These are phyloP conservation scores for Corniculantispora saksenae DNA, from an alignment of 2,329 filamentous ascomycete species.

Conservation along the genomic window DNA sequence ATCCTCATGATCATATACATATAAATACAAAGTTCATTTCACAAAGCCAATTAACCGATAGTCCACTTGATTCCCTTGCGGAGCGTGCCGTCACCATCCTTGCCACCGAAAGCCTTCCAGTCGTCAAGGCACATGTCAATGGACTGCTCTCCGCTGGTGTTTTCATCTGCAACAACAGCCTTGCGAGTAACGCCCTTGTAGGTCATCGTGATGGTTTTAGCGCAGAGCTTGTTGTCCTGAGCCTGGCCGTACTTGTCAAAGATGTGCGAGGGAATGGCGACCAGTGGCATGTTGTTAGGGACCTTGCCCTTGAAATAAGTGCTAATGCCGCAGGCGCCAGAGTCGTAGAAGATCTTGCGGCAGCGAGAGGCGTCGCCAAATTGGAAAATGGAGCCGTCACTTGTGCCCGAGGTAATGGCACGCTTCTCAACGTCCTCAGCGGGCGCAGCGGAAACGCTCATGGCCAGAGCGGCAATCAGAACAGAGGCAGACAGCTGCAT, in stretches of 20 bases:
- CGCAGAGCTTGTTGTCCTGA: slow-evolving; percentile 20
- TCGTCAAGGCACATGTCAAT: slow-evolving; percentile 22
- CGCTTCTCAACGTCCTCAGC: slow-evolving; percentile 1
- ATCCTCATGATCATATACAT: background rate
- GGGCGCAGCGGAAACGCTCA: slow-evolving; percentile 1
- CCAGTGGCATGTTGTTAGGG: slow-evolving; percentile 9
- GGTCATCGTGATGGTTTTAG: slow-evolving; percentile 20
- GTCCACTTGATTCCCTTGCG: slow-evolving; percentile 15
- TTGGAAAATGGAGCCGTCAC: slow-evolving; percentile 19
- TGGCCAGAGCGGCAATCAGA: background rate
- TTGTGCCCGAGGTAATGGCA: slow-evolving; percentile 13
- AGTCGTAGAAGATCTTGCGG: slow-evolving; percentile 15
- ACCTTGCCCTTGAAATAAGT: slow-evolving; percentile 20
- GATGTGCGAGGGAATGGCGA: slow-evolving; percentile 13
- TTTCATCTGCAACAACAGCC: slow-evolving; percentile 23
- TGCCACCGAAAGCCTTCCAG: slow-evolving; percentile 20
- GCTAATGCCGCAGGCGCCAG: slow-evolving; percentile 18
- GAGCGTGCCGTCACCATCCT: slow-evolving; percentile 18
- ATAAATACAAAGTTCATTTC: background rate
- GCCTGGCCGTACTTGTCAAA: slow-evolving; percentile 18
- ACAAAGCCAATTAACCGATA: background rate
- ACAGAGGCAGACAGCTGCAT: slow-evolving; percentile 11
- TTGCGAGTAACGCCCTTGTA: slow-evolving; percentile 19
- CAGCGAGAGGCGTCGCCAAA: slow-evolving; percentile 16
- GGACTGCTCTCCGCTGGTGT: slow-evolving; percentile 28